Evolutionary conservation across 2,329 filamentous ascomycete genomes (phyloP).

Genomic region (Dissoconium aciculare): DNA sequence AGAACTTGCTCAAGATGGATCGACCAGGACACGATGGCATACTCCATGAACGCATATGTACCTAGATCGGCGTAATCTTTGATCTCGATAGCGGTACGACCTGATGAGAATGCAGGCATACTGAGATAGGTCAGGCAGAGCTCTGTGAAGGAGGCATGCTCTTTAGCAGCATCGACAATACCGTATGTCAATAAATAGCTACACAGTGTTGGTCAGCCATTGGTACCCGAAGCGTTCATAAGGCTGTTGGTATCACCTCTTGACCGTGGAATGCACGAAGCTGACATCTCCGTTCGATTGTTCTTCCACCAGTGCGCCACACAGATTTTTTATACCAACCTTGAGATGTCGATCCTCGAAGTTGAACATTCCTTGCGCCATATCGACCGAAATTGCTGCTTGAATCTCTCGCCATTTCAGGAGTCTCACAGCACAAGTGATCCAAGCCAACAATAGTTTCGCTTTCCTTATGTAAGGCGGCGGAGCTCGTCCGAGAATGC

Average conservation of each 20-base stretch:
- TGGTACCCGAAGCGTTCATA: no score
- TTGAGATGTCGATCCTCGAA: background rate
- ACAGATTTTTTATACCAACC: slow-evolving; percentile 4
- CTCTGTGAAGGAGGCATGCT: slow-evolving; percentile 1
- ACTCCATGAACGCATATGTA: slow-evolving; percentile 6
- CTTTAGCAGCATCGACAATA: background rate
- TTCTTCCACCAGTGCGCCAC: slow-evolving; percentile 6
- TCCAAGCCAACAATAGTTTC: slow-evolving; percentile 4
- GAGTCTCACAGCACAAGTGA: slow-evolving; percentile 4
- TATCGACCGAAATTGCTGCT: slow-evolving; percentile 4
- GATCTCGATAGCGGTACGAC: background rate
- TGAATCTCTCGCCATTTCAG: slow-evolving; percentile 8
- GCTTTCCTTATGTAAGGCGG: no score
- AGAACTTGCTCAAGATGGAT: background rate
- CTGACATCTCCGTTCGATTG: slow-evolving; percentile 2
- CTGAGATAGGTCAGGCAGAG: slow-evolving; percentile 1
- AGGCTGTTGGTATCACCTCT: background rate
- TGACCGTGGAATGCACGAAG: slow-evolving; percentile 3
- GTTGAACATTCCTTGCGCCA: slow-evolving; percentile 1
- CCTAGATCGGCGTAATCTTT: slow-evolving; percentile 1
- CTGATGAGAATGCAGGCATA: slow-evolving; percentile 1
- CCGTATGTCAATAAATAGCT: slow-evolving; percentile 1
- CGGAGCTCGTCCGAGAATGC: slow-evolving; percentile 1
- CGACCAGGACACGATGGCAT: slow-evolving; percentile 5
- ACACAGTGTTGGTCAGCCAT: background rate